Percentiles rank a stretch among this genome's conserved stretches.
Conservation (phyloP, 148 eudicot genomes). For the Spergularia marina region DNA sequence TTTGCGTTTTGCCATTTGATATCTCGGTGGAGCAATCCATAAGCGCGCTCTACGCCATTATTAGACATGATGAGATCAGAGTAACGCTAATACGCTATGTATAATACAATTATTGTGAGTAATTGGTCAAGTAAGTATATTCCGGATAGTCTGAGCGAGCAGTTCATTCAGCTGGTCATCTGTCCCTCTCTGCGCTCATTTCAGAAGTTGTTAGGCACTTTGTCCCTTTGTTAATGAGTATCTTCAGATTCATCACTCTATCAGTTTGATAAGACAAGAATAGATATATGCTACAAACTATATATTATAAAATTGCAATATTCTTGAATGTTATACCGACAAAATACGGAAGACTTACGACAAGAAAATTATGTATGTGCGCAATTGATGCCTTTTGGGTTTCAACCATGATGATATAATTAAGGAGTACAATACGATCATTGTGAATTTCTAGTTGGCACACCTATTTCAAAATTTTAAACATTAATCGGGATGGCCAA, state of each 20-base stretch:
- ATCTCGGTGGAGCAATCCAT: too few species aligned
- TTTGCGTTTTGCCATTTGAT: too few species aligned
- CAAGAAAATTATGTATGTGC: not conserved
- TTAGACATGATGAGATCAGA: not conserved
- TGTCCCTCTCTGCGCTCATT: slow-evolving; percentile 14
- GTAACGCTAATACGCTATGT: not conserved
- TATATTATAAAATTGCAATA: not conserved
- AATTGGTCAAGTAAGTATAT: not conserved
- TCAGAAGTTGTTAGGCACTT: slow-evolving; percentile 20
- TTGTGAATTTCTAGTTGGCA: not conserved
- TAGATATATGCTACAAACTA: not conserved
- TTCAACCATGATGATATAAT: not conserved
- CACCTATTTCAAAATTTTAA: too few species aligned
- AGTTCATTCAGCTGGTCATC: slow-evolving; percentile 4
- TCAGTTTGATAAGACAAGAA: slow-evolving; percentile 22
- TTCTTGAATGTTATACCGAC: not conserved
- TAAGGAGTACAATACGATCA: not conserved
- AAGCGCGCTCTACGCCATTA: too few species aligned
- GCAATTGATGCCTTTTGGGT: not conserved
- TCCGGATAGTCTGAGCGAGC: not conserved
- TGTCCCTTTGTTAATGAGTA: slow-evolving; percentile 12
- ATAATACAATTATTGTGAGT: not conserved
- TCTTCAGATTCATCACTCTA: not conserved
- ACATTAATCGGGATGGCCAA: too few species aligned
- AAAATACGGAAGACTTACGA: slow-evolving; percentile 5